phyloP scores from a whole-genome alignment of 768 basidiomycete genomes.

The Lentinula edodes region DNA sequence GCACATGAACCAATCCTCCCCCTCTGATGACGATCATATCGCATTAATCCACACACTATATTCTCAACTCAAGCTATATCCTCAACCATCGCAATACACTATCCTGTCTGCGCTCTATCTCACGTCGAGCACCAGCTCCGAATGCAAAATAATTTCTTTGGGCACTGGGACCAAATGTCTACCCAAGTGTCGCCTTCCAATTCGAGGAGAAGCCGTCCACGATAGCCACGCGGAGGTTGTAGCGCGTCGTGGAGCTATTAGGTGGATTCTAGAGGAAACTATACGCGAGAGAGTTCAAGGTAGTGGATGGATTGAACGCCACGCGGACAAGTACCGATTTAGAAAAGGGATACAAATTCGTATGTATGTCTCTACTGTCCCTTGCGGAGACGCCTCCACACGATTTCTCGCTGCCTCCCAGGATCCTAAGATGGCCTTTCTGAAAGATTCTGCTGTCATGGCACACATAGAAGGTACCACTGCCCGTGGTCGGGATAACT shows the following conservation, averaged over 20 bases:
- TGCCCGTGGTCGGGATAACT: constrained; percentile 76
- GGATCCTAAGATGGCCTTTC: constrained; percentile 61
- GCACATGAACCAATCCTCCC: neutral
- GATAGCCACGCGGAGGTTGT: constrained; percentile 92
- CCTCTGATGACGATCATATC: constrained; percentile 25
- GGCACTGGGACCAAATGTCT: constrained; percentile 86
- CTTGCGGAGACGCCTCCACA: constrained; percentile 83
- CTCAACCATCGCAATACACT: constrained; percentile 55
- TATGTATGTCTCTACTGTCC: constrained; percentile 66
- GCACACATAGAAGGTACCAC: constrained; percentile 24
- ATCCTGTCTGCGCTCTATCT: constrained; percentile 56
- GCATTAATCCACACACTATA: constrained; percentile 38
- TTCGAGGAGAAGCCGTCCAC: constrained; percentile 73
- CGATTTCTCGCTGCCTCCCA: constrained; percentile 71
- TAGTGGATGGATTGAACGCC: constrained; percentile 40
- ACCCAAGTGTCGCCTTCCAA: constrained; percentile 54
- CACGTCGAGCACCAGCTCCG: constrained; percentile 12
- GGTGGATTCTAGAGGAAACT: constrained; percentile 79
- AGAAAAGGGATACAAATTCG: constrained; percentile 42
- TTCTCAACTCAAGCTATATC: constrained; percentile 38
- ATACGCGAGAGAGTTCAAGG: constrained; percentile 19
- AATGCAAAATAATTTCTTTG: constrained; percentile 58
- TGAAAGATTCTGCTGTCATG: constrained; percentile 49
- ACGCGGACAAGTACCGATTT: constrained; percentile 37
- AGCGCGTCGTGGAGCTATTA: constrained; percentile 71